Percentiles rank a stretch among this genome's conserved stretches.
These are phyloP conservation scores for Neophaeococcomyces mojaviensis DNA, from an alignment of 2,329 filamentous ascomycete genomes.

Conservation along the genomic window DNA sequence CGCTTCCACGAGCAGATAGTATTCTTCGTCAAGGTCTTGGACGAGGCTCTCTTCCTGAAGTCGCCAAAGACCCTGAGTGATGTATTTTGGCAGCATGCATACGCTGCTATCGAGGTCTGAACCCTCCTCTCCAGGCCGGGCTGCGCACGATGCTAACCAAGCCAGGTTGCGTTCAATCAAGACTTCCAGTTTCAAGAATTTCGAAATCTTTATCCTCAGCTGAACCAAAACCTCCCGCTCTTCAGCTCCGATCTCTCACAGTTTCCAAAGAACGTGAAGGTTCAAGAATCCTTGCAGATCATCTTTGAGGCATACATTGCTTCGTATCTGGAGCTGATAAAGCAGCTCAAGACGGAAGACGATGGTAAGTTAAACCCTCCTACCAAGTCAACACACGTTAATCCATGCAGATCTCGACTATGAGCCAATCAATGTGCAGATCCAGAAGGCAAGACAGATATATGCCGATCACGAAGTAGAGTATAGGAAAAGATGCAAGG, in stretches of 20 bases:
- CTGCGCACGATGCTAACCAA: too few relatives aligned
- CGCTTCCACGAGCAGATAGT: constrained; percentile 2
- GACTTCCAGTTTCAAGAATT: neutral
- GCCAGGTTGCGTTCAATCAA: neutral
- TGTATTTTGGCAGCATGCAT: constrained; percentile 1
- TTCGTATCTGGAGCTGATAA: constrained; percentile 2
- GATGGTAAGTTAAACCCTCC: neutral
- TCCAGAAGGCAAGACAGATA: neutral
- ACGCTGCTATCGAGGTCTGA: neutral
- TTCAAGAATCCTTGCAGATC: constrained; percentile 1
- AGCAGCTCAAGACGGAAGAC: neutral
- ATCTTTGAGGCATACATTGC: constrained; percentile 4
- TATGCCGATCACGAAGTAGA: neutral
- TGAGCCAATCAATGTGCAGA: neutral
- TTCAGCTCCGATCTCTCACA: neutral
- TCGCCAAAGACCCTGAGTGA: neutral
- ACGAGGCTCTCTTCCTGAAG: neutral
- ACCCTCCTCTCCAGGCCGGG: neutral
- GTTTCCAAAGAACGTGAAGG: neutral
- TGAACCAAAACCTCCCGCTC: neutral
- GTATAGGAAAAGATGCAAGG: neutral
- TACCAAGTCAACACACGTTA: neutral
- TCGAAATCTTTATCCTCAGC: neutral
- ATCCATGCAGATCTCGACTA: neutral
- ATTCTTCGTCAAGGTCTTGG: neutral